Evolutionary conservation across 192 early-diverging fungal species (phyloP).

Genomic region (Pilaira anomala): DNA sequence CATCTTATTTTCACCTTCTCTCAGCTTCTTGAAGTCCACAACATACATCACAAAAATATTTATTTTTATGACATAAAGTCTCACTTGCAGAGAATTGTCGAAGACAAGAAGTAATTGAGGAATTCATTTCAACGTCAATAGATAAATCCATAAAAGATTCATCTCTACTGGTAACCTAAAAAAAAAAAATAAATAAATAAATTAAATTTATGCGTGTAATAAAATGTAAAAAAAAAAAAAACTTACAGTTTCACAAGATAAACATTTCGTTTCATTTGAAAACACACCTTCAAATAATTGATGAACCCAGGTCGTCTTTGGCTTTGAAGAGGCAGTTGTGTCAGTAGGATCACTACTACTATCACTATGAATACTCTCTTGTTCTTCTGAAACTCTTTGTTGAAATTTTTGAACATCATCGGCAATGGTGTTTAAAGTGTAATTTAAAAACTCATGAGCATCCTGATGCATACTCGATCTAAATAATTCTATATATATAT

Average conservation of each 20-base stretch:
- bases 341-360: slow-evolving; percentile 6
- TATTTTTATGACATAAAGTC: slow-evolving; percentile 93
- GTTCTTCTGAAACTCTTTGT: slow-evolving; percentile 44
- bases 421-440: slow-evolving; percentile 84
- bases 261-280: slow-evolving; percentile 95
- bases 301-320: slow-evolving; percentile 83
- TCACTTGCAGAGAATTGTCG: slow-evolving; percentile 94
- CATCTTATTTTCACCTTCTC: slow-evolving; percentile 53
- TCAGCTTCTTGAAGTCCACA: slow-evolving; percentile 96
- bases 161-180: slow-evolving; percentile 81
- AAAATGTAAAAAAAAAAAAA: background rate
- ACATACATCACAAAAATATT: slow-evolving; percentile 97
- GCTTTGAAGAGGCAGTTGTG: slow-evolving; percentile 10
- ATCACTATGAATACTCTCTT: slow-evolving; percentile 11
- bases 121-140: slow-evolving; percentile 94
- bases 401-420: slow-evolving; percentile 75
- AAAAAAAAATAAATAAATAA: background rate
- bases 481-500: slow-evolving; percentile 72
- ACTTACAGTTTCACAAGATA: slow-evolving; percentile 90
- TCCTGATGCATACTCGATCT: slow-evolving; percentile 95
- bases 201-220: background rate
- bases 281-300: slow-evolving; percentile 91
- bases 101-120: slow-evolving; percentile 92
- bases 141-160: slow-evolving; percentile 96
- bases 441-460: slow-evolving; percentile 98